Conservation (phyloP, 441 rosid genomes). For the Brassica balearica region DNA sequence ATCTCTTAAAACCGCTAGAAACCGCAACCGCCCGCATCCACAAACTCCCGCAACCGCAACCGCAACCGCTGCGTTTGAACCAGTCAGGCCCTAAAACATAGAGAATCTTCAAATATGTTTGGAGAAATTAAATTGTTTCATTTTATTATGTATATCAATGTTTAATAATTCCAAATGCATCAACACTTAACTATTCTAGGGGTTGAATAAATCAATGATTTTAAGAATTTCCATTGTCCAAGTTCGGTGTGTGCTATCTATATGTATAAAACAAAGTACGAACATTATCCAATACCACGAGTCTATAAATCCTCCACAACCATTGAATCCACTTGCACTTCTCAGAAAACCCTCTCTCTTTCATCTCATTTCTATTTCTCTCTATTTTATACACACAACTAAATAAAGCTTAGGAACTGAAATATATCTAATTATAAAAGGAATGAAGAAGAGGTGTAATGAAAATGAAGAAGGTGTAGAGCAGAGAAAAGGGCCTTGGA, state of each 20-base stretch:
- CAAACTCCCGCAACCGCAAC: too few relatives aligned
- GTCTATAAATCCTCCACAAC: slow-evolving; percentile 29
- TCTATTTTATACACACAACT: neutral
- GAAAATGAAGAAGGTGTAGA: slow-evolving; percentile 48
- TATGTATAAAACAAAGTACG: slow-evolving; percentile 25
- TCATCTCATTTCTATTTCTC: slow-evolving; percentile 4
- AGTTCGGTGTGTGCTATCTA: slow-evolving; percentile 11
- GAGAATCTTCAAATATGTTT: too few relatives aligned
- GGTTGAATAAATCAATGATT: slow-evolving; percentile 29
- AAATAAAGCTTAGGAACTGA: slow-evolving; percentile 7
- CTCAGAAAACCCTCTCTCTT: slow-evolving; percentile 15
- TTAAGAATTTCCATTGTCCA: neutral
- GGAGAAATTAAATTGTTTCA: too few relatives aligned
- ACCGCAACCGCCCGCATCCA: too few relatives aligned
- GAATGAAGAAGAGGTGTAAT: slow-evolving; percentile 27
- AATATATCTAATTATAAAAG: neutral
- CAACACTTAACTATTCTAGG: neutral
- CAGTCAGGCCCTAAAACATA: too few relatives aligned
- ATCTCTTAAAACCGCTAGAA: too few relatives aligned
- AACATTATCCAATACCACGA: slow-evolving; percentile 26
- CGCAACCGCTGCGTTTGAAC: too few relatives aligned
- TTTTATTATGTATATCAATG: neutral
- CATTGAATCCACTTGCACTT: slow-evolving; percentile 16
- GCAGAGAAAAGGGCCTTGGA: slow-evolving; percentile 78
- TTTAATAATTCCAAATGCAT: neutral